phyloP scores from a whole-genome alignment of 2,329 filamentous ascomycete genomes.

The Setomelanomma holmii region DNA sequence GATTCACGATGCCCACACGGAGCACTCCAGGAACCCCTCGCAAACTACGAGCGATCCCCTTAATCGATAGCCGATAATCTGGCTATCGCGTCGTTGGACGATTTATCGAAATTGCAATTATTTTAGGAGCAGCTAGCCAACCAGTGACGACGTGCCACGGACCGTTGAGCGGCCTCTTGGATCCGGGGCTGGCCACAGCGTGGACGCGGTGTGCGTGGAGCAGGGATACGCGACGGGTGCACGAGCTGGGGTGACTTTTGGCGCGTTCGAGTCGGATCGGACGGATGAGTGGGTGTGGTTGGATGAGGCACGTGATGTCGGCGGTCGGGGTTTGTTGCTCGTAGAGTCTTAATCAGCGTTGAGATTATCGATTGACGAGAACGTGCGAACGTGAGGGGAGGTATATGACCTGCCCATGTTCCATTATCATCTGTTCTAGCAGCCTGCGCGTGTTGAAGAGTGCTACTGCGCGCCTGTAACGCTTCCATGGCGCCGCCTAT shows the following conservation, averaged over 20 bases:
- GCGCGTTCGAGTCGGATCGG: conserved; percentile 10
- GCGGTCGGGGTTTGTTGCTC: background rate
- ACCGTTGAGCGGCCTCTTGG: conserved; percentile 21
- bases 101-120: conserved; percentile 36
- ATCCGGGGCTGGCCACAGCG: conserved; percentile 24
- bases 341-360: conserved; percentile 1
- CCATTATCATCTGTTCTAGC: background rate
- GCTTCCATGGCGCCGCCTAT: conserved; percentile 44
- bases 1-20: conserved; percentile 19
- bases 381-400: conserved; percentile 4
- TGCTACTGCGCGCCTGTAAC: conserved; percentile 22
- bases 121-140: conserved; percentile 25
- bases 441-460: conserved; percentile 14
- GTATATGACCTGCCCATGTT: conserved; percentile 13
- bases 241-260: conserved; percentile 7
- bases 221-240: conserved; percentile 29
- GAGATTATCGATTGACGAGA: background rate
- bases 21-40: conserved; percentile 32
- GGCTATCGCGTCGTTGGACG: conserved; percentile 33
- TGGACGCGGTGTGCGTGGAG: conserved; percentile 22
- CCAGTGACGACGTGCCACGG: conserved; percentile 42
- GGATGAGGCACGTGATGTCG: conserved; percentile 19
- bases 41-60: conserved; percentile 13
- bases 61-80: conserved; percentile 33
- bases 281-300: too few relatives aligned